Evolutionary conservation across 495 filamentous ascomycete genomes (phyloP).

Genomic region (Talaromyces nanjingensis): DNA sequence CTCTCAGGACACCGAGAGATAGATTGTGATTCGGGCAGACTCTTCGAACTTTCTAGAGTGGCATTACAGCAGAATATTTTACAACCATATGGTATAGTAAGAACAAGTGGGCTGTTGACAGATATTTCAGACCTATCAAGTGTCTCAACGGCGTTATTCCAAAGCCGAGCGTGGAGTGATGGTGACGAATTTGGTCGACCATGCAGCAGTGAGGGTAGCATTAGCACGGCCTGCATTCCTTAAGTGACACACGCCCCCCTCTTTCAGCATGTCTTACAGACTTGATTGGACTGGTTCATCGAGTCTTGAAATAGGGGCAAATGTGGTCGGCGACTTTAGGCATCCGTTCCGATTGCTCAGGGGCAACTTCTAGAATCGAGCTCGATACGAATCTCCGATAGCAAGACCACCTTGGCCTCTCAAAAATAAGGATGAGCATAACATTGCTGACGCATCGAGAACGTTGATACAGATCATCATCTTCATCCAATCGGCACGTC

Average conservation of each 20-base stretch:
- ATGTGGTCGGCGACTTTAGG: not conserved
- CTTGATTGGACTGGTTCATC: not conserved
- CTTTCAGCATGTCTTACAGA: not conserved
- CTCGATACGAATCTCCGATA: not conserved
- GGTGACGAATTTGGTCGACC: not conserved
- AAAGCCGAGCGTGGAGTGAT: not conserved
- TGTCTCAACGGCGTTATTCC: not conserved
- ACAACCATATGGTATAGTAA: not conserved
- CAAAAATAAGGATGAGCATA: not conserved
- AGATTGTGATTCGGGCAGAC: not conserved
- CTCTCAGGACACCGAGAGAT: not conserved
- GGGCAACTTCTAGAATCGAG: not conserved
- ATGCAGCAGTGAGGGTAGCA: not conserved
- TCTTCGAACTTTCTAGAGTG: not conserved
- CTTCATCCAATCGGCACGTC: not conserved
- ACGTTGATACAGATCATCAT: not conserved
- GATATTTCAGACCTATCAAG: not conserved
- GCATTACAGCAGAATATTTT: not conserved
- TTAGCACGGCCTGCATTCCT: not conserved
- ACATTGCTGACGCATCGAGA: not conserved
- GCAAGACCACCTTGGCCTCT: not conserved
- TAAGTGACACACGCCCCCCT: not conserved
- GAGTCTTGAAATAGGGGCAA: not conserved
- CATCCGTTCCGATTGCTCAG: not conserved
- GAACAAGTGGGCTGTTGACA: not conserved